These are phyloP conservation scores for Psilocybe mexicana DNA, from an alignment of 1,284 basidiomycete species.

Conservation along the genomic window DNA sequence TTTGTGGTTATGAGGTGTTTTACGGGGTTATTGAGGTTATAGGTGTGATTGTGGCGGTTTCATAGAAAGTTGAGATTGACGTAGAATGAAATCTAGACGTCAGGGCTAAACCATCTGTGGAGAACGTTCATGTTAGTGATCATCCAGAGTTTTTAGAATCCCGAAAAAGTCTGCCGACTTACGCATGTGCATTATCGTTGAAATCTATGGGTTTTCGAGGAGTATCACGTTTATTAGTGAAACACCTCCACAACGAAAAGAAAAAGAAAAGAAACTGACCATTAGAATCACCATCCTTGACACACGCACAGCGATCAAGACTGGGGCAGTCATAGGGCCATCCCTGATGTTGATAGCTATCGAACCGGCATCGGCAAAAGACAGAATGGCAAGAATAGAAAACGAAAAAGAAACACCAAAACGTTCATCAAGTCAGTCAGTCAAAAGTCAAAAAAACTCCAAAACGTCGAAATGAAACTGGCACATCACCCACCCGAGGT, in stretches of 20 bases:
- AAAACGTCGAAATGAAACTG: no score
- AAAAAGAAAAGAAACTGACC: slow-evolving; percentile 3
- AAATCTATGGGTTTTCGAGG: background rate
- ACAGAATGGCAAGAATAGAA: no score
- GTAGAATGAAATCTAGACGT: background rate
- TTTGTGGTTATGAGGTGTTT: no score
- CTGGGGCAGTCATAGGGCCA: slow-evolving; percentile 23
- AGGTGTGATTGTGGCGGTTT: no score
- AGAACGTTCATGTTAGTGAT: background rate
- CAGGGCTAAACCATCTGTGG: background rate
- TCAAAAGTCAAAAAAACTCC: no score
- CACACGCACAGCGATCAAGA: slow-evolving; percentile 21
- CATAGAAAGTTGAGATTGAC: no score
- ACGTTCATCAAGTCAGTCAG: no score
- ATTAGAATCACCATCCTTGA: slow-evolving; percentile 13
- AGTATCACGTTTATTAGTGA: no score
- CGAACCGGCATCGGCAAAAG: background rate
- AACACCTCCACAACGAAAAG: background rate
- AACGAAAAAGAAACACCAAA: no score
- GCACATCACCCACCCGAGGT: slow-evolving; percentile 21
- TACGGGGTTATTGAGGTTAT: no score
- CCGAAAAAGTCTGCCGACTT: background rate
- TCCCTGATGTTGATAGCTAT: slow-evolving; percentile 23
- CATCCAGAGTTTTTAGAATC: background rate
- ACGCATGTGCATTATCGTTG: slow-evolving; percentile 8